A percentile compares a stretch with the other conserved stretches of the same genome.
These are phyloP conservation scores for Candida khao-thaluensis DNA, from an alignment of 805 yeast genomes.

Conservation along the genomic window DNA sequence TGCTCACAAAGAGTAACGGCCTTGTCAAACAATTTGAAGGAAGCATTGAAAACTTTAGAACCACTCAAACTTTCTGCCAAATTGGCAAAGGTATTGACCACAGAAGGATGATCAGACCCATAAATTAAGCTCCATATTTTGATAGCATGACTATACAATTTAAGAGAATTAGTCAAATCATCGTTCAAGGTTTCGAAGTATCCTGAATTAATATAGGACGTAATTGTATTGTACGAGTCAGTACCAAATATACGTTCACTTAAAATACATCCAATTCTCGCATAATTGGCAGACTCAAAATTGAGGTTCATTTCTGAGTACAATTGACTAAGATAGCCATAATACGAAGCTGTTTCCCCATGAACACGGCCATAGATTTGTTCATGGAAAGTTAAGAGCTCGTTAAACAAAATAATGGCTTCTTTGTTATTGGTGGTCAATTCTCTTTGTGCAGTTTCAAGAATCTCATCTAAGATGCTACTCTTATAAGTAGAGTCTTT, in stretches of 20 bases:
- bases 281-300: slow-evolving; percentile 59
- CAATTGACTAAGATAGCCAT: slow-evolving; percentile 61
- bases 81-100: slow-evolving; percentile 60
- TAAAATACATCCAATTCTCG: slow-evolving; percentile 68
- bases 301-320: slow-evolving; percentile 59
- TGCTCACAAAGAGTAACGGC: slow-evolving; percentile 51
- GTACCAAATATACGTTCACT: slow-evolving; percentile 79
- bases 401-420: slow-evolving; percentile 54
- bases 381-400: slow-evolving; percentile 70
- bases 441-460: slow-evolving; percentile 56
- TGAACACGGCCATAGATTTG: slow-evolving; percentile 83
- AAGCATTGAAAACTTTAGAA: slow-evolving; percentile 45
- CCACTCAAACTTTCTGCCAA: slow-evolving; percentile 59
- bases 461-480: slow-evolving; percentile 69
- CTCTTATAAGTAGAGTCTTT: slow-evolving; percentile 71
- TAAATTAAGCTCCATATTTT: slow-evolving; percentile 56
- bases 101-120: slow-evolving; percentile 68
- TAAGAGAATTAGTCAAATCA: slow-evolving; percentile 58
- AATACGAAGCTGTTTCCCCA: slow-evolving; percentile 71
- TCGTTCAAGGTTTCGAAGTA: slow-evolving; percentile 63
- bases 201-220: slow-evolving; percentile 73
- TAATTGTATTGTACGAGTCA: slow-evolving; percentile 74
- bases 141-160: slow-evolving; percentile 59
- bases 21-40: slow-evolving; percentile 52
- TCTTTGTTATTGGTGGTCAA: slow-evolving; percentile 25